Evolutionary conservation across 176 grass and related monocot species (phyloP).

Genomic region (Eremochloa ophiuroides): DNA sequence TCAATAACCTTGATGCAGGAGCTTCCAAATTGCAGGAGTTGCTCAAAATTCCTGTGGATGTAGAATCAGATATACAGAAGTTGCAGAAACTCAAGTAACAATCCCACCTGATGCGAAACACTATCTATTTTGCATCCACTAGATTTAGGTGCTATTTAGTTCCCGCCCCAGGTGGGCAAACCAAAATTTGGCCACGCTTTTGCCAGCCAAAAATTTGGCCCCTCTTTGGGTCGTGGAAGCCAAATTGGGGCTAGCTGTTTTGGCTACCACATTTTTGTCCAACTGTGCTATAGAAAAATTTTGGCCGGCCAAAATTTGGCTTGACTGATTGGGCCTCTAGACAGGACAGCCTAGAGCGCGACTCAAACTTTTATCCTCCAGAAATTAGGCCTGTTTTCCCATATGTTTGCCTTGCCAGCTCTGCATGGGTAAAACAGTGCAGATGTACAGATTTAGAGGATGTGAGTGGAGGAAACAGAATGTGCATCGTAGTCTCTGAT

Average conservation of each 20-base stretch:
- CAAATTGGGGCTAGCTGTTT: not conserved
- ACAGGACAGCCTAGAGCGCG: not conserved
- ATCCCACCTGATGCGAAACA: not conserved
- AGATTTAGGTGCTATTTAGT: not conserved
- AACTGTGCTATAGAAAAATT: not conserved
- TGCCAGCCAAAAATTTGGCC: too few relatives aligned
- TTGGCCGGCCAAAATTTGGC: not conserved
- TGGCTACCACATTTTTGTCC: not conserved
- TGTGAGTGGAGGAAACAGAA: not conserved
- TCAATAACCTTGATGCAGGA: slow-evolving; percentile 24
- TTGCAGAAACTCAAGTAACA: slow-evolving; percentile 51
- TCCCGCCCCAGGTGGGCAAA: not conserved
- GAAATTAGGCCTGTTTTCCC: not conserved
- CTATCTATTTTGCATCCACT: not conserved
- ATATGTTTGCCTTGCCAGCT: not conserved
- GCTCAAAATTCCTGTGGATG: slow-evolving; percentile 55
- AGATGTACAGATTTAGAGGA: not conserved
- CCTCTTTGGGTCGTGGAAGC: not conserved
- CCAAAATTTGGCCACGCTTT: not conserved
- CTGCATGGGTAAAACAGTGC: not conserved
- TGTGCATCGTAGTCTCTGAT: not conserved
- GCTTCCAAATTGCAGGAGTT: slow-evolving; percentile 43
- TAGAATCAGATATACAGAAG: slow-evolving; percentile 46
- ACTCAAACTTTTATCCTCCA: not conserved
- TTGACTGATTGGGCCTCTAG: not conserved